Conservation (phyloP, 2,329 filamentous ascomycete species). For the Rosellinia necatrix region DNA sequence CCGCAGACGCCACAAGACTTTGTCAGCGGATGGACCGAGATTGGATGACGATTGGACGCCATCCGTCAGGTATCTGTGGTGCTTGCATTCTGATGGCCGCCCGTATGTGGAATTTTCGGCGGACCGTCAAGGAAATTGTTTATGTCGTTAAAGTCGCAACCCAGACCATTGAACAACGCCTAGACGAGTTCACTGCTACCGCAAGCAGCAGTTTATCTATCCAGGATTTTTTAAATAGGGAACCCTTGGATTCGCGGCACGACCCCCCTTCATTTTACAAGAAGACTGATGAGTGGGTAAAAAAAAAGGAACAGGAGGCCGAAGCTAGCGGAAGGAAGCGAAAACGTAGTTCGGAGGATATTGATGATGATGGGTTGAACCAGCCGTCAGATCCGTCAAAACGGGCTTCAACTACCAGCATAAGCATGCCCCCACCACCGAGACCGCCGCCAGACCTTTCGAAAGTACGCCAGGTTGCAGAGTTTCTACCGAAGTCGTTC, state of each 20-base stretch:
- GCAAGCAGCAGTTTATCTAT: slow-evolving; percentile 85
- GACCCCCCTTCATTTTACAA: slow-evolving; percentile 85
- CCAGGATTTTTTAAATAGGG: slow-evolving; percentile 77
- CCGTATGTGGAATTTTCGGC: slow-evolving; percentile 96
- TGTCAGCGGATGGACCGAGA: slow-evolving; percentile 93
- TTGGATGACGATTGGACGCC: slow-evolving; percentile 95
- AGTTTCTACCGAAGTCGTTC: slow-evolving; percentile 39
- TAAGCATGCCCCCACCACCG: slow-evolving; percentile 41
- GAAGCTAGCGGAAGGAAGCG: slow-evolving; percentile 47
- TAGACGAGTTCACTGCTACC: slow-evolving; percentile 89
- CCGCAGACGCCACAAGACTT: slow-evolving; percentile 83
- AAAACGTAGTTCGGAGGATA: slow-evolving; percentile 47
- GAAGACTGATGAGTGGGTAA: slow-evolving; percentile 63
- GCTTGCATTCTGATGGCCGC: slow-evolving; percentile 93
- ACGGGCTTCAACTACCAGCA: slow-evolving; percentile 29
- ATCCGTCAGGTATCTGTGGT: slow-evolving; percentile 91
- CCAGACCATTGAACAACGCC: slow-evolving; percentile 85
- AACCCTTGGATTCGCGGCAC: slow-evolving; percentile 71
- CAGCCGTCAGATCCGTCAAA: slow-evolving; percentile 23
- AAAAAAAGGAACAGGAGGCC: slow-evolving; percentile 55
- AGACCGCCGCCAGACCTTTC: slow-evolving; percentile 39
- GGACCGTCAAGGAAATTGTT: slow-evolving; percentile 92
- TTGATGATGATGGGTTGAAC: slow-evolving; percentile 41
- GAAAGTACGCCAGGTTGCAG: slow-evolving; percentile 36
- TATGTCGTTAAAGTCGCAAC: slow-evolving; percentile 98